Percentiles rank a stretch among this genome's conserved stretches.
These are phyloP conservation scores for Salinomyces thailandicus DNA, from an alignment of 2,329 filamentous ascomycete species.

Conservation along the genomic window DNA sequence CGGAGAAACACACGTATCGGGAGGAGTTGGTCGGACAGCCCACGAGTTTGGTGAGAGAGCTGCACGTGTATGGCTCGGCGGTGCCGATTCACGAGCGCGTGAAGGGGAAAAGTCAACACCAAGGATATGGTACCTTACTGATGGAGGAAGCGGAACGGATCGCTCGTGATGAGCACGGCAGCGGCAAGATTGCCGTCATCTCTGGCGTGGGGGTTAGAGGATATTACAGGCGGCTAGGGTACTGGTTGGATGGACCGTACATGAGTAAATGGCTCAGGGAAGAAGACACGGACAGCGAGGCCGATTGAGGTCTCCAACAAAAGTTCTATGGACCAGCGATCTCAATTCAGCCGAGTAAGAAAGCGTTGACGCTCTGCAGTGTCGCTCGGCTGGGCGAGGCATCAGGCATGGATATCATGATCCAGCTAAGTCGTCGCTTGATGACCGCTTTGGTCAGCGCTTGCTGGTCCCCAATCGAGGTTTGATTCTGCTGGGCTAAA, in stretches of 20 bases:
- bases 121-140: conserved; percentile 86
- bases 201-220: conserved; percentile 94
- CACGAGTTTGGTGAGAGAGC: conserved; percentile 82
- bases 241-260: conserved; percentile 85
- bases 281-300: conserved; percentile 18
- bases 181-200: conserved; percentile 89
- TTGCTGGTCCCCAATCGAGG: not conserved
- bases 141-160: conserved; percentile 99
- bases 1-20: conserved; percentile 81
- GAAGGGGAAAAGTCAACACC: conserved; percentile 94
- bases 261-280: conserved; percentile 31
- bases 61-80: conserved; percentile 93
- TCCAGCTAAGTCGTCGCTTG: conserved; percentile 65
- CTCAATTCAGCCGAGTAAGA: conserved; percentile 60
- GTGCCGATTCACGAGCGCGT: conserved; percentile 96
- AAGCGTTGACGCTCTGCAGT: conserved; percentile 84
- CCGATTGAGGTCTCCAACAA: too few relatives aligned
- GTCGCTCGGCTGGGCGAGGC: conserved; percentile 78
- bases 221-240: conserved; percentile 89
- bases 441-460: conserved; percentile 60
- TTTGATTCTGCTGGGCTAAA: not conserved
- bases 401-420: conserved; percentile 67
- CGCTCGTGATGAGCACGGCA: conserved; percentile 86
- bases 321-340: too few relatives aligned
- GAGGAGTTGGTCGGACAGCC: conserved; percentile 76